Conservation (phyloP, 129 eudicot genomes). For the Tanacetum coccineum region DNA sequence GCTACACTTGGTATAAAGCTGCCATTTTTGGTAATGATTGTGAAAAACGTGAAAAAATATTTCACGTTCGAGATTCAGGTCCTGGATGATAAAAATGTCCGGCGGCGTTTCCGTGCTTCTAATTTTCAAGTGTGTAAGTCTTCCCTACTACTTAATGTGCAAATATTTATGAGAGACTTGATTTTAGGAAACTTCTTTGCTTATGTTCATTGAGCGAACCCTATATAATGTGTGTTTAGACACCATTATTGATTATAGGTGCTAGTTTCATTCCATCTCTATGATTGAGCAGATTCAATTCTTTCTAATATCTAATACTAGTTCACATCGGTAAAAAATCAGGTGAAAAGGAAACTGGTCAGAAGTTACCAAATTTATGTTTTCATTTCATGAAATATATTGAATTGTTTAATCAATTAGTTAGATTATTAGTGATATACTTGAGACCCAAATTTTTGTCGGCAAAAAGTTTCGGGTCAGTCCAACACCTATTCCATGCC, state of each 20-base stretch:
- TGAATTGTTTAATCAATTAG: too few relatives aligned
- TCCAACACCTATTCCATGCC: too few relatives aligned
- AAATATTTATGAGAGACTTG: constrained; percentile 11
- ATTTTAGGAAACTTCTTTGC: neutral
- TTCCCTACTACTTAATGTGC: constrained; percentile 32
- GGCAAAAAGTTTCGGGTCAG: too few relatives aligned
- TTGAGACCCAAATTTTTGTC: too few relatives aligned
- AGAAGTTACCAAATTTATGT: too few relatives aligned
- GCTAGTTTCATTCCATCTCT: too few relatives aligned
- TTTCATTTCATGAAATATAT: too few relatives aligned
- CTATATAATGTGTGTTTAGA: neutral
- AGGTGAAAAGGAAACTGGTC: too few relatives aligned
- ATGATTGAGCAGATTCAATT: too few relatives aligned
- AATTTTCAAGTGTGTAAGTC: constrained; percentile 99
- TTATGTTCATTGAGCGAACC: constrained; percentile 6
- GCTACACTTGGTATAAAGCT: constrained; percentile 98
- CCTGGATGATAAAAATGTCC: constrained; percentile 96
- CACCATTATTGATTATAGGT: neutral
- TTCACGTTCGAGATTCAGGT: constrained; percentile 97
- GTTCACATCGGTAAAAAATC: too few relatives aligned
- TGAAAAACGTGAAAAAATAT: constrained; percentile 82
- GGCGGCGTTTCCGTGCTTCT: constrained; percentile 98
- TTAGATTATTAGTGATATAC: too few relatives aligned
- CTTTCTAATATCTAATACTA: too few relatives aligned
- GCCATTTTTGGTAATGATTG: constrained; percentile 89